Conservation (phyloP, 2,329 filamentous ascomycete genomes). For the Coniochaeta hoffmannii region DNA sequence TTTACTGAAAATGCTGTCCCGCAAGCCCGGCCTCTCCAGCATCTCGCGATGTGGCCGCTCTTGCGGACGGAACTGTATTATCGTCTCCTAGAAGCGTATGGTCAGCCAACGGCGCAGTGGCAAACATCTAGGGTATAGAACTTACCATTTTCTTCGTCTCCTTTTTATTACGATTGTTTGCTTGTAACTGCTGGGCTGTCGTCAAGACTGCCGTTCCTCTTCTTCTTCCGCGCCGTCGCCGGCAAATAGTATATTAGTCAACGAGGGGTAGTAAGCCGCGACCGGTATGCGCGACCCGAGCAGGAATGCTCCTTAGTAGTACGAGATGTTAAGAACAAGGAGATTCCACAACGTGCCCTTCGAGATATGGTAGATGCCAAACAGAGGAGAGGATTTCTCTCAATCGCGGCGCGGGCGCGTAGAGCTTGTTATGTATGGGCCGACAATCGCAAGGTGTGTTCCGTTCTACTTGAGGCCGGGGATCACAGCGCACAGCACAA, state of each 20-base stretch:
- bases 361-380: conserved; percentile 28
- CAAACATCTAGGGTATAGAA: not conserved
- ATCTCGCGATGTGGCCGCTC: conserved; percentile 40
- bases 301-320: conserved; percentile 3
- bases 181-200: not conserved
- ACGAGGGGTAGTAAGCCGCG: not conserved
- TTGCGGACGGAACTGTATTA: conserved; percentile 21
- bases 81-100: conserved; percentile 17
- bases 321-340: not conserved
- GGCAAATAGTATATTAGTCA: conserved; percentile 18
- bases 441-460: not conserved
- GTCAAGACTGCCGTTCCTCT: conserved; percentile 5
- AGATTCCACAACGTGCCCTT: not conserved
- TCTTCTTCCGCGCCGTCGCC: conserved; percentile 27
- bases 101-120: not conserved
- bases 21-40: conserved; percentile 40
- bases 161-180: not conserved
- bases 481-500: conserved; percentile 8
- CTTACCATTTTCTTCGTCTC: conserved; percentile 24
- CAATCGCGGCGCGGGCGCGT: conserved; percentile 32
- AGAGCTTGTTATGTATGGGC: conserved; percentile 41
- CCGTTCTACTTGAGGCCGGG: not conserved
- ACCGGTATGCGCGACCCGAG: not conserved
- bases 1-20: conserved; percentile 55
- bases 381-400: conserved; percentile 26